A percentile compares a stretch with the other conserved stretches of the same genome.
Evolutionary conservation across 768 basidiomycete genomes (phyloP).

Genomic region (Pleurotus salmoneostramineus): DNA sequence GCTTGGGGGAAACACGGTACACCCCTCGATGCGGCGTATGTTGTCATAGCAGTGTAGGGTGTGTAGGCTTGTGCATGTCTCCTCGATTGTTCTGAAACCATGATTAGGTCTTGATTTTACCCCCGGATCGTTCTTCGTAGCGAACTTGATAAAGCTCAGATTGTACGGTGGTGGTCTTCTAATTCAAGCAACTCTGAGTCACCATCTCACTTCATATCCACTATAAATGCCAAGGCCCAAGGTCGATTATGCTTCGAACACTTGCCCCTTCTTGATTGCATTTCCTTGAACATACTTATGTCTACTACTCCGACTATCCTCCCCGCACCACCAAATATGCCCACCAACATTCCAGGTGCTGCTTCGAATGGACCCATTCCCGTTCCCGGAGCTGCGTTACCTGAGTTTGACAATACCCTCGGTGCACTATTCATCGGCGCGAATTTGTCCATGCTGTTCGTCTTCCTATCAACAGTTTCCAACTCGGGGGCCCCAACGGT

Average conservation of each 20-base stretch:
- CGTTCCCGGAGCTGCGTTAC: neutral
- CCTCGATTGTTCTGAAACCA: neutral
- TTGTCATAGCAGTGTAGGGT: neutral
- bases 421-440: conserved; percentile 7
- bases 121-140: no score
- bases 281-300: neutral
- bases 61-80: neutral
- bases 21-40: neutral
- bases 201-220: no score
- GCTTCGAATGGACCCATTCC: neutral
- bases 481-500: neutral
- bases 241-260: no score
- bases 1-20: neutral
- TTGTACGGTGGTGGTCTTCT: no score
- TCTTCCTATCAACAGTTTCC: neutral
- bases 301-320: neutral
- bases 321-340: neutral
- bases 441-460: conserved; percentile 2
- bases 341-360: neutral
- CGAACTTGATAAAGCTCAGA: no score
- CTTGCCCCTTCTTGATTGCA: no score
- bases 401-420: conserved; percentile 7
- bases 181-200: no score
- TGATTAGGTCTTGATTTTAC: no score
- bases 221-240: no score